Percentiles rank a stretch among this genome's conserved stretches.
These are phyloP conservation scores for Rhizopus microsporus DNA, from an alignment of 371 early-diverging fungal genomes.

Conservation along the genomic window DNA sequence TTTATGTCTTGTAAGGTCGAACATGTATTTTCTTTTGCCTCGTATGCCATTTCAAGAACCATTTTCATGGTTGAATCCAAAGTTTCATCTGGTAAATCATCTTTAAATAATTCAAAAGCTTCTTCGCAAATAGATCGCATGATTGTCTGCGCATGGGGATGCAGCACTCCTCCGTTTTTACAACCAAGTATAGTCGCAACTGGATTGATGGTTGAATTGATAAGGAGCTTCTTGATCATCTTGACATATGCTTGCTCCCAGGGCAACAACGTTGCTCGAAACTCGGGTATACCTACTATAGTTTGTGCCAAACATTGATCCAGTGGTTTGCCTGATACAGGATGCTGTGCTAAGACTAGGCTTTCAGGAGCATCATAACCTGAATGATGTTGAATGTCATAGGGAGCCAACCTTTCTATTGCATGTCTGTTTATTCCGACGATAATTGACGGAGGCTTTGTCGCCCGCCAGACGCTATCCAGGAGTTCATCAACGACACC, in stretches of 20 bases:
- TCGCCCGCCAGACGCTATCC: conserved; percentile 29
- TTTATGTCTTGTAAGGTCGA: conserved; percentile 60
- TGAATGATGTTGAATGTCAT: conserved; percentile 49
- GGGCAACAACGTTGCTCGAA: conserved; percentile 25
- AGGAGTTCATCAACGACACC: conserved; percentile 58
- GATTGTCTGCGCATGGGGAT: conserved; percentile 18
- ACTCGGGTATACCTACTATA: conserved; percentile 27
- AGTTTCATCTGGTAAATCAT: conserved; percentile 26
- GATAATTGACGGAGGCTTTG: conserved; percentile 40
- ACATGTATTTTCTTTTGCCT: conserved; percentile 52
- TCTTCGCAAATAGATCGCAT: conserved; percentile 35
- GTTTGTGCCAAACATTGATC: conserved; percentile 14
- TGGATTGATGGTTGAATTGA: conserved; percentile 62
- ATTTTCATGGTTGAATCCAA: conserved; percentile 22
- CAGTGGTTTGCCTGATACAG: conserved; percentile 6
- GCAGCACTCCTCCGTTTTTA: conserved; percentile 44
- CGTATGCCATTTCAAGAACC: conserved; percentile 29
- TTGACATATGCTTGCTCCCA: conserved; percentile 44
- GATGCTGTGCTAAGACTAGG: conserved; percentile 32
- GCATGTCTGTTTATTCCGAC: conserved; percentile 63
- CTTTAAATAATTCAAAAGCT: conserved; percentile 26
- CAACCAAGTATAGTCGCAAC: conserved; percentile 50
- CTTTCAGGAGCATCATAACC: conserved; percentile 43
- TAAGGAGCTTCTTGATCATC: conserved; percentile 56
- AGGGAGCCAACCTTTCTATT: conserved; percentile 40